A percentile compares a stretch with the other conserved stretches of the same genome.
These are phyloP conservation scores for Aspergillus aculeatinus DNA, from an alignment of 2,329 filamentous ascomycete species.

Conservation along the genomic window DNA sequence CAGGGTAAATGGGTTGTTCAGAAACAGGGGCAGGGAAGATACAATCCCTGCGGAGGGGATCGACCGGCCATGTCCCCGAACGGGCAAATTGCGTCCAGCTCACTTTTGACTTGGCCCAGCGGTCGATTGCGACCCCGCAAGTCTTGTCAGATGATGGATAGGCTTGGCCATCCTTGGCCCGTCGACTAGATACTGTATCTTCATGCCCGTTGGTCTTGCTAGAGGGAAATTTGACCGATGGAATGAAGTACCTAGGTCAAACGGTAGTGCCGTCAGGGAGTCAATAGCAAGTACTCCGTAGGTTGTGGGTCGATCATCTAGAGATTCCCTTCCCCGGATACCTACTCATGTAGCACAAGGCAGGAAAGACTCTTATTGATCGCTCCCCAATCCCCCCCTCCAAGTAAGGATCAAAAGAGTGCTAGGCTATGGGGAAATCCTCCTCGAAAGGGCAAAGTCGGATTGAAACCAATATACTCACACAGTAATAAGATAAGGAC, in stretches of 20 bases:
- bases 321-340: neutral
- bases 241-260: neutral
- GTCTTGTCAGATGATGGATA: constrained; percentile 8
- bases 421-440: neutral
- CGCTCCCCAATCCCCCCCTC: neutral
- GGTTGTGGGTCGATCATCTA: neutral
- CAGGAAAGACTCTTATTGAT: neutral
- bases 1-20: constrained; percentile 1
- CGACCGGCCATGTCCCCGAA: constrained; percentile 8
- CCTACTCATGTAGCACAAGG: neutral
- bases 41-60: neutral
- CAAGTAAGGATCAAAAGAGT: neutral
- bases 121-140: neutral
- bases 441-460: neutral
- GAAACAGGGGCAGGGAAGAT: neutral
- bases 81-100: constrained; percentile 2
- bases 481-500: neutral
- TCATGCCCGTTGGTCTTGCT: neutral
- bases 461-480: neutral
- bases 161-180: neutral
- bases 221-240: no score
- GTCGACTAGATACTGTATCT: neutral
- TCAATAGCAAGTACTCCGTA: neutral
- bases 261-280: neutral
- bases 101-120: constrained; percentile 1